Evolutionary conservation across 768 basidiomycete species (phyloP), one percentile per base, ranked within the genome.

Genomic region (Pulveroboletus frians): DNA sequence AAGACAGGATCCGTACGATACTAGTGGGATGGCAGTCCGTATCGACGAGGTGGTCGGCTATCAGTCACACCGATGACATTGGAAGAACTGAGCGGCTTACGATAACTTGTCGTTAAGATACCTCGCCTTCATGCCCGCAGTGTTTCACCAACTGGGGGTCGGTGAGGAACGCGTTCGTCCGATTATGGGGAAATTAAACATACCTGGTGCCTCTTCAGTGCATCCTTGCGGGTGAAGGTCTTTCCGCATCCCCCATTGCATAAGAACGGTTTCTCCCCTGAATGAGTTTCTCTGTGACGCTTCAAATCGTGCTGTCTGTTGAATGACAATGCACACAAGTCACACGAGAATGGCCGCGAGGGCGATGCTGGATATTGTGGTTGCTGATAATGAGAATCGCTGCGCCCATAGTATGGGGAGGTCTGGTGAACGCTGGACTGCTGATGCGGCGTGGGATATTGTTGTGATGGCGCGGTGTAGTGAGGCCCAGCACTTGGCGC

Each of bases 201-300:
- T 57, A 80, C 88, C 80, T 91, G 88, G 64, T 91, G 88, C 52
- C 88, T 79, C 70, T 90, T 91, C 61, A 91, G 69, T 14, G 88
- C 88, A 62, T 91, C 88, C 69, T 90, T 89, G 55, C 88, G 78
- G 42, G 88, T 91, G 62, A 90, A 91, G 3, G 88, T 89, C 73
- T 90, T 90, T 41, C 86, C 87, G 51, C 88, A 91, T 38, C 84
- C 85, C 11, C 85, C 87, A 57, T 89, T 89, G 67, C 88, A 91
- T 15, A 81, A 67, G 69, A 81, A 91, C 9, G 88, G 88, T 64
- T 89, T 90, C 67, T 90, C 88, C 32, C 88, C 88, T 5, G 85
- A 85, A 69, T 90, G 88, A 21, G 86, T 90, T 58, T 90, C 87
- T 54, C 84, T 75, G 69, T 92, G 88, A 31, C 88, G 78, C 63